A percentile compares a stretch with the other conserved stretches of the same genome.
Conservation (phyloP, 2,329 filamentous ascomycete genomes). For the Uncinocarpus reesii region DNA sequence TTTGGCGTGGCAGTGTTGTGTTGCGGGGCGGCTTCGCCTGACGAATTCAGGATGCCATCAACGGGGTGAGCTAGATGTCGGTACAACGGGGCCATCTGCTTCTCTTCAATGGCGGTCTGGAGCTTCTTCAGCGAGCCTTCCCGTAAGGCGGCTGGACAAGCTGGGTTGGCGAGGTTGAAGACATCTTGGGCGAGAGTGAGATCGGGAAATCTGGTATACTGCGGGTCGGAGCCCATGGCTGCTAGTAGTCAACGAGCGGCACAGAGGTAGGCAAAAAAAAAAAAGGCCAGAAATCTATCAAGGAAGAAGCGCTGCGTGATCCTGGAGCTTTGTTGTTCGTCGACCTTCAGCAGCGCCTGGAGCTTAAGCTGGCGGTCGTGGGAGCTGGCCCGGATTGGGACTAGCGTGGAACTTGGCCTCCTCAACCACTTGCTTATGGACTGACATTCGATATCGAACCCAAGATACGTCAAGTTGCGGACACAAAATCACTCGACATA, state of each 20-base stretch:
- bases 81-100: slow-evolving; percentile 59
- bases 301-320: not conserved
- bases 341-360: slow-evolving; percentile 15
- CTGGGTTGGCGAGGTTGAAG: slow-evolving; percentile 56
- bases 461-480: no score
- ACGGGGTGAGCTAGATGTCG: slow-evolving; percentile 54
- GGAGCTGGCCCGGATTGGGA: slow-evolving; percentile 17
- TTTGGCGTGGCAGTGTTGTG: slow-evolving; percentile 37
- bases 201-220: slow-evolving; percentile 55
- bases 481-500: no score
- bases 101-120: slow-evolving; percentile 53
- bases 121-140: slow-evolving; percentile 50
- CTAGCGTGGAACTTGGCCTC: slow-evolving; percentile 4
- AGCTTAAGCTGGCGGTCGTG: slow-evolving; percentile 17
- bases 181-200: slow-evolving; percentile 56
- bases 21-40: slow-evolving; percentile 53
- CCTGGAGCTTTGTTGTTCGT: not conserved
- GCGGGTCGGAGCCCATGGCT: slow-evolving; percentile 51
- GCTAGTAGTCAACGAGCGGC: not conserved
- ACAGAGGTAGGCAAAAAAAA: not conserved
- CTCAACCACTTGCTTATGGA: no score
- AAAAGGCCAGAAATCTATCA: not conserved
- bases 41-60: slow-evolving; percentile 67
- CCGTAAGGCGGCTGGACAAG: slow-evolving; percentile 43
- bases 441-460: no score